Base-by-base conservation (phyloP, 441 rosid species). In the Mallotus japonicus region DNA sequence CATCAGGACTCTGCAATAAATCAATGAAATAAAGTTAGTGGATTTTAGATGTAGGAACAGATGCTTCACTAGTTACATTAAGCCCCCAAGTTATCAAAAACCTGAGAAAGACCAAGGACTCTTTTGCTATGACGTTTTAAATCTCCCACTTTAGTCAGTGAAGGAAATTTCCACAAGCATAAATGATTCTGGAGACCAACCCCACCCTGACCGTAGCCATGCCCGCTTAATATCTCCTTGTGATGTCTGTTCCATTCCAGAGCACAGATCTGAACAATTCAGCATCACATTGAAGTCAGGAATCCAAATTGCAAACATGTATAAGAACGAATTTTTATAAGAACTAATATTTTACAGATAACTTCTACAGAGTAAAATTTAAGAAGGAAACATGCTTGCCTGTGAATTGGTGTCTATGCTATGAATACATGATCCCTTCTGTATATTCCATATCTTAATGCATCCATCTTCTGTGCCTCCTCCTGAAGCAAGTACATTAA, bases 171-270 rank as follows among this genome's bases (percentile, higher is more conserved):
- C 89, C 86, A 87, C 65, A 87, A 60, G 80, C 83, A 72, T 22
- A 87, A 81, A 66, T 73, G 77, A 74, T 86, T 80, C 49, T 74
- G 74, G 61, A 65, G 61, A 37, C 40, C 40, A 0, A 37, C 40
- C 56, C 54, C 64, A 7, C 69, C 75, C 34, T 28, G 19, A 46
- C 89, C 73, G 51, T 69, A 83, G 24, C 91, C 93, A 67, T 86
- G 90, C 28, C 89, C 89, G 47, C 88, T 86, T 60, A 86, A 54
- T 74, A 87, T 76, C 85, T 89, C 93, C 65, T 78, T 80, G 75
- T 84, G 88, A 74, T 85, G 89, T 76, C 73, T 85, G 83, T 84
- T 89, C 91, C 91, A 89, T 46, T 83, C 84, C 75, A 87, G 80
- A 46, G 87, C 87, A 78, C 86, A 81, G 34, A 86, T 75, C 87